Percentiles rank a stretch among this genome's conserved stretches.
Conservation (phyloP, 1,139 yeast species). For the Scheffersomyces titani region DNA sequence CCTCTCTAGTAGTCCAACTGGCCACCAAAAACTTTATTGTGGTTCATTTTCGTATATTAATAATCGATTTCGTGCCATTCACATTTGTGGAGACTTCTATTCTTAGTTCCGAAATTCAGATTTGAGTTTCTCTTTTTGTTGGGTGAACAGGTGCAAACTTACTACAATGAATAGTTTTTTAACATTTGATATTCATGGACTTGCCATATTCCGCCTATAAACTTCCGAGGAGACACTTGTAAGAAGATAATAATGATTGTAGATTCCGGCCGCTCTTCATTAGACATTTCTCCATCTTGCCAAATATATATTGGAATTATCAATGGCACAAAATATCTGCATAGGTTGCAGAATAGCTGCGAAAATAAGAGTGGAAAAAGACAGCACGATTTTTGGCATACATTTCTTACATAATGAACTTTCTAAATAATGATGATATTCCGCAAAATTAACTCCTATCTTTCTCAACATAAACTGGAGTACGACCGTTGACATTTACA, state of each 20-base stretch:
- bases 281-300: not conserved
- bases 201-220: too few species aligned
- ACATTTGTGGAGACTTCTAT: too few species aligned
- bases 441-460: slow-evolving; percentile 1
- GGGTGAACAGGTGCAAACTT: too few species aligned
- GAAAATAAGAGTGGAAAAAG: too few species aligned
- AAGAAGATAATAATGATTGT: not conserved
- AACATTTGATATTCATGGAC: too few species aligned
- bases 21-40: too few species aligned
- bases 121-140: too few species aligned
- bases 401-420: not conserved
- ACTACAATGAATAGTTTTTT: not conserved
- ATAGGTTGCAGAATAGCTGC: not conserved
- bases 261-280: too few species aligned
- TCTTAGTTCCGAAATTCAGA: too few species aligned
- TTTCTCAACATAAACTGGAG: slow-evolving; percentile 1
- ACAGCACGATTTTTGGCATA: not conserved
- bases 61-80: too few species aligned
- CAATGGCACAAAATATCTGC: not conserved
- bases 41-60: too few species aligned
- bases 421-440: not conserved
- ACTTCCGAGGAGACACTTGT: not conserved
- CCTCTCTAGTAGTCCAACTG: too few species aligned
- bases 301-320: not conserved
- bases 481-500: slow-evolving; percentile 3